phyloP scores from a whole-genome alignment of 2,329 filamentous ascomycete species.

The Epichloe sp. region DNA sequence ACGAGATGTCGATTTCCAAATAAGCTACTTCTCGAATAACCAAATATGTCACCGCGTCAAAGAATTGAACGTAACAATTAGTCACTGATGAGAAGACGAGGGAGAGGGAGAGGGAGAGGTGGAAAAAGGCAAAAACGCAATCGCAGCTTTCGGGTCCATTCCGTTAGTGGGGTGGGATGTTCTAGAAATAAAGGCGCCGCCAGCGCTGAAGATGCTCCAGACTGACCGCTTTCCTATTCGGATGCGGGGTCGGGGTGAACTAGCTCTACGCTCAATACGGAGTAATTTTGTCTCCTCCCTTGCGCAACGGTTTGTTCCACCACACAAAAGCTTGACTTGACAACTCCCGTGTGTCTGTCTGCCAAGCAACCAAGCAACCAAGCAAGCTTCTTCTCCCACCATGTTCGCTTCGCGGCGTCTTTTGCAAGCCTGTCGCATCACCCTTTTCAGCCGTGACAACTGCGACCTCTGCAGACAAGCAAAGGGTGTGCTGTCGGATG shows the following conservation, averaged over 20 bases:
- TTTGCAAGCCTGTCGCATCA: conserved; percentile 49
- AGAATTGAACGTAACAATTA: not conserved
- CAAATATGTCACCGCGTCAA: not conserved
- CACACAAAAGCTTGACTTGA: not conserved
- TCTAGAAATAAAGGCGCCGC: conserved; percentile 21
- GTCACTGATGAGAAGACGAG: not conserved
- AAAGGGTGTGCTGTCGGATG: conserved; percentile 52
- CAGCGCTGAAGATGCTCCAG: not conserved
- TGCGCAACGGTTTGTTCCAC: not conserved
- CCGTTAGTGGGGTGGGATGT: conserved; percentile 23
- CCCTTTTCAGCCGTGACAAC: conserved; percentile 59
- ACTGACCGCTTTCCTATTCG: conserved; percentile 23
- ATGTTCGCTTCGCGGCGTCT: conserved; percentile 41
- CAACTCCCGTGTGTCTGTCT: not conserved
- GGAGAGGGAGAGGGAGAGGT: not conserved
- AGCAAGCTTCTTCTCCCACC: conserved; percentile 1
- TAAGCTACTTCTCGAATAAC: not conserved
- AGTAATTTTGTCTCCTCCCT: not conserved
- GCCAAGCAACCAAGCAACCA: not conserved
- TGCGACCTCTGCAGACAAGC: conserved; percentile 61
- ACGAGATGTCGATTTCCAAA: not conserved
- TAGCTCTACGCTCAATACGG: not conserved
- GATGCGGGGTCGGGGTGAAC: conserved; percentile 15
- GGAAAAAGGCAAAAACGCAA: not conserved
- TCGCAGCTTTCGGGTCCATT: not conserved